Evolutionary conservation across 129 eudicot species (phyloP), one percentile per base, ranked within the genome.

Genomic region (Rutidosis leptorrhynchoides): DNA sequence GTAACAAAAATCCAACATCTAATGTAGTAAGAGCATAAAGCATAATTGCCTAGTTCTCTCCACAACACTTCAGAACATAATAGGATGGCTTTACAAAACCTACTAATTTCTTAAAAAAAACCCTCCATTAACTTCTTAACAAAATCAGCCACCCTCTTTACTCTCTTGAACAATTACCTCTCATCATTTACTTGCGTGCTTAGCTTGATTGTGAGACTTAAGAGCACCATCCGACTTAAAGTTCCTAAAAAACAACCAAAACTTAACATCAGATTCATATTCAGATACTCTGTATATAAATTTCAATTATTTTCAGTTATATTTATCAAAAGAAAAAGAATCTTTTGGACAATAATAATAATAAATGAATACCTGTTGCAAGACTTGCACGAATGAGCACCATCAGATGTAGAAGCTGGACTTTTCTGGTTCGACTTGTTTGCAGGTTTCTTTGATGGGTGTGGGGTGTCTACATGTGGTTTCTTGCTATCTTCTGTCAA

Each of bases 391-490:
- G 87, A 40, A 61, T 55, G 61, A 3, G 87, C 72, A 48, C 89
- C 86, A 4, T 74, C 84, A 2, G 90, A 69, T 43, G 82, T 75
- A 17, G 96, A 77, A 9, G 82, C 82, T 4, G 93, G 85, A 35
- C 83, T 78, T 74, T 88, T 84, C 83, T 80, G 86, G 12, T 76
- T 81, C 2, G 83, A 69, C 81, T 88, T 84, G 83, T 64, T 79
- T 7, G 71, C 92, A 9, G 86, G 81, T 0, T 83, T 74, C 68
- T 87, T 87, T 14, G 90, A 72, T 0, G 96, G 96, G 75, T 88
- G 79, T 30, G 96, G 96, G 20, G 96, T 88, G 5, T 86, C 96
- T 26, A 88, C 86, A 64, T 88, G 96, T 21, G 65, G 78, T 63
- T 88, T 88, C 81, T 88, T 88, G 35, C 88, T 85, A 69, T 84